Evolutionary conservation across 2,329 filamentous ascomycete genomes (phyloP).

Genomic region (Colletotrichum tanaceti): DNA sequence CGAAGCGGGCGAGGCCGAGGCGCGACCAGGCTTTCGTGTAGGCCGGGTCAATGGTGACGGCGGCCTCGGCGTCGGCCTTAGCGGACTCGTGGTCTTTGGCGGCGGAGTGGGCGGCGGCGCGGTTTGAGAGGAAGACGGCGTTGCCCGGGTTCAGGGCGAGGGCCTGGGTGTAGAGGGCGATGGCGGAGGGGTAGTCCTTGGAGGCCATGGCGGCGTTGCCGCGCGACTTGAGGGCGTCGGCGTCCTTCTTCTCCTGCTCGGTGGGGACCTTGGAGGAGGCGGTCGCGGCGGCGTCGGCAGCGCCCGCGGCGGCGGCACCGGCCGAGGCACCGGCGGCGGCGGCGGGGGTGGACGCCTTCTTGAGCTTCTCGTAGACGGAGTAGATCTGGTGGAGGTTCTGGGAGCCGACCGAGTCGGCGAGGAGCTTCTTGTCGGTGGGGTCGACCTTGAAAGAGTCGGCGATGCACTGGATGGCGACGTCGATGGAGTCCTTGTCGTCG

Average conservation of each 20-base stretch:
- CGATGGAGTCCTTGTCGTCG: slow-evolving; percentile 93
- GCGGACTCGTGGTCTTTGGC: slow-evolving; percentile 86
- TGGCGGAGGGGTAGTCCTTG: slow-evolving; percentile 87
- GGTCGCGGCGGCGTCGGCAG: slow-evolving; percentile 49
- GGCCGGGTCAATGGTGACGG: slow-evolving; percentile 85
- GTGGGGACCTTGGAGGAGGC: slow-evolving; percentile 50
- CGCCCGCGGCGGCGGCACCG: slow-evolving; percentile 57
- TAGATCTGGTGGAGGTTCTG: slow-evolving; percentile 94
- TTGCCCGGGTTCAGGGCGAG: slow-evolving; percentile 84
- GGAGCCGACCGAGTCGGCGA: slow-evolving; percentile 81
- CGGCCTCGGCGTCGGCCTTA: slow-evolving; percentile 88
- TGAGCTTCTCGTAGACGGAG: slow-evolving; percentile 95
- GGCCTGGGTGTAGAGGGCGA: slow-evolving; percentile 89
- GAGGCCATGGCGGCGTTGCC: slow-evolving; percentile 95
- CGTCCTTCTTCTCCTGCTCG: slow-evolving; percentile 78
- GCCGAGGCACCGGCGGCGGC: slow-evolving; percentile 48
- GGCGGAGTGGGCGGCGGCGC: slow-evolving; percentile 91
- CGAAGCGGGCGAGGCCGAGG: slow-evolving; percentile 90
- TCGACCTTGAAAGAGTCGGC: slow-evolving; percentile 96
- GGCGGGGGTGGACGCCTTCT: slow-evolving; percentile 60
- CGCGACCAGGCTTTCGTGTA: slow-evolving; percentile 99
- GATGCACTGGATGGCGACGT: slow-evolving; percentile 95
- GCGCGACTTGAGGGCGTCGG: slow-evolving; percentile 87
- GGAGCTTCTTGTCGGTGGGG: slow-evolving; percentile 77
- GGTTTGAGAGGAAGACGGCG: slow-evolving; percentile 97